These are phyloP conservation scores for Fusarium sp. DNA, from an alignment of 2,329 filamentous ascomycete species.

Conservation along the genomic window DNA sequence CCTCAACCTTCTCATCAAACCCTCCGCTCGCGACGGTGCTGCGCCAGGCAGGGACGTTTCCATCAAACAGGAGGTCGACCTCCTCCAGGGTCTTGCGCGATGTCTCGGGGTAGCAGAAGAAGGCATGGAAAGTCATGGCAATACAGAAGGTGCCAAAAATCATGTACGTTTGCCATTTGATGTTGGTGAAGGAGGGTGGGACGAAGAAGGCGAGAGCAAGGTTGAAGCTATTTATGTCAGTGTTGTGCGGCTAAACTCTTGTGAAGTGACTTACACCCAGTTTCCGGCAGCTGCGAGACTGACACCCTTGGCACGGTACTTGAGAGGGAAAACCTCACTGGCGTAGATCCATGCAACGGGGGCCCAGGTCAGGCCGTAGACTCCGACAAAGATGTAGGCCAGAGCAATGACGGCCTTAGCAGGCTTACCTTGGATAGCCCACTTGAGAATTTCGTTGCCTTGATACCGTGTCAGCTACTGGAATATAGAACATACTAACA, in stretches of 20 bases:
- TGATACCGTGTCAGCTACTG: conserved; percentile 3
- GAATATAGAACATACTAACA: accelerated
- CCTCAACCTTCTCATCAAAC: conserved; percentile 34
- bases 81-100: conserved; percentile 47
- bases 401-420: conserved; percentile 64
- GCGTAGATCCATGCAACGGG: conserved; percentile 68
- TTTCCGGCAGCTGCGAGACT: conserved; percentile 62
- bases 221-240: conserved; percentile 49
- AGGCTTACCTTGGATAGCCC: conserved; percentile 57
- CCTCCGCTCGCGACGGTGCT: conserved; percentile 21
- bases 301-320: conserved; percentile 64
- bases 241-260: accelerated
- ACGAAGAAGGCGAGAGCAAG: conserved; percentile 55
- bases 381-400: conserved; percentile 59
- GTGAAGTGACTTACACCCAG: conserved; percentile 49
- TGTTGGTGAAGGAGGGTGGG: conserved; percentile 53
- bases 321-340: conserved; percentile 65
- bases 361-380: conserved; percentile 57
- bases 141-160: conserved; percentile 57
- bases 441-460: conserved; percentile 60
- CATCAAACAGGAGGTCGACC: conserved; percentile 38
- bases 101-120: conserved; percentile 69
- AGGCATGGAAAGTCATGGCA: conserved; percentile 56
- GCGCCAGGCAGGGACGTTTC: conserved; percentile 38
- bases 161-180: conserved; percentile 64